Evolutionary conservation across 73 alveolate genomes (phyloP).

Genomic region (Paramecium octaurelia): DNA sequence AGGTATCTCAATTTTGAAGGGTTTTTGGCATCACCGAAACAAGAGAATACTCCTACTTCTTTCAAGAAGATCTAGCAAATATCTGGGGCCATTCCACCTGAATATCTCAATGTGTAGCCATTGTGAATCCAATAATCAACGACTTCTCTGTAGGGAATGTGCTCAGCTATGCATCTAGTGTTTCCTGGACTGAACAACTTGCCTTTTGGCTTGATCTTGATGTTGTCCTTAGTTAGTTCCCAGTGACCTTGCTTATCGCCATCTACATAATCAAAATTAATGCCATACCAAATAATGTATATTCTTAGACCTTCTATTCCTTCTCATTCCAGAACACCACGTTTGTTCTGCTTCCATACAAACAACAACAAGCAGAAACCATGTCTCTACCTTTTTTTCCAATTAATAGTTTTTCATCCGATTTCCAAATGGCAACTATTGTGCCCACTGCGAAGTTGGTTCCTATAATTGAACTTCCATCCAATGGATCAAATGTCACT

Average conservation of each 20-base stretch:
- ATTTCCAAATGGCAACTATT: slow-evolving; percentile 76
- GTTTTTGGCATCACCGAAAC: slow-evolving; percentile 66
- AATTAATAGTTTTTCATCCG: slow-evolving; percentile 56
- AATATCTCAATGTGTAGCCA: slow-evolving; percentile 84
- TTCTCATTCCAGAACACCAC: slow-evolving; percentile 64
- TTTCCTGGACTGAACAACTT: slow-evolving; percentile 90
- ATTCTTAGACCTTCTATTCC: slow-evolving; percentile 64
- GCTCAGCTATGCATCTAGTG: slow-evolving; percentile 77
- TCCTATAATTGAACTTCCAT: slow-evolving; percentile 78
- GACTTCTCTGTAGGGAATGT: slow-evolving; percentile 67
- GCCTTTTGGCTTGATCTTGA: slow-evolving; percentile 67
- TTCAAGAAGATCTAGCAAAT: slow-evolving; percentile 86
- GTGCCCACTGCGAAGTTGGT: slow-evolving; percentile 78
- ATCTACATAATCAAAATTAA: background rate
- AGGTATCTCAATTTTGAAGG: slow-evolving; percentile 64
- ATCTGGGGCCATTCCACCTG: slow-evolving; percentile 95
- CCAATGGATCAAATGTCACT: slow-evolving; percentile 82
- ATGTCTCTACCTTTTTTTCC: slow-evolving; percentile 73
- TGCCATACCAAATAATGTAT: slow-evolving; percentile 52
- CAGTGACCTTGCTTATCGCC: slow-evolving; percentile 60
- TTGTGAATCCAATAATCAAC: slow-evolving; percentile 74
- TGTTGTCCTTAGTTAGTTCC: slow-evolving; percentile 73
- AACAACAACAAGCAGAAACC: slow-evolving; percentile 70
- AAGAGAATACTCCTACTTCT: slow-evolving; percentile 84
- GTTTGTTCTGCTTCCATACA: slow-evolving; percentile 80